Evolutionary conservation across 2,329 filamentous ascomycete species (phyloP), one percentile per base, ranked within the genome.

Genomic region (Epicoccum sorghinum): DNA sequence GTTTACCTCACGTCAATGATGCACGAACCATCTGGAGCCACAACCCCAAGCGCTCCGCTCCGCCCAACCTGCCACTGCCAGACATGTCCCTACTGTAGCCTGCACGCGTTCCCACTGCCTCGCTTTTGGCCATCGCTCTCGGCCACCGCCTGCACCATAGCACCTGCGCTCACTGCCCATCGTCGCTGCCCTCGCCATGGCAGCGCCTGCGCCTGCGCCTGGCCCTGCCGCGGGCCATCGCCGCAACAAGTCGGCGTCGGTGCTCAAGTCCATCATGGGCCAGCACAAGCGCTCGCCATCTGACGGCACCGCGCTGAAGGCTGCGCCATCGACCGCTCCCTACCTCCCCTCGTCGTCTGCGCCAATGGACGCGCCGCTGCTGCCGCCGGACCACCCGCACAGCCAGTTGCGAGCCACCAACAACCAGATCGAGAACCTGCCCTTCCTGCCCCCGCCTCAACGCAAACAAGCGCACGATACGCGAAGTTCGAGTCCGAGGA

Each of bases 261-360:
- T 74, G 39, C 74, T 86, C 57, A 81, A 80, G 65, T 81, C 82
- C 18, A 78, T 85, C 51, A 79, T 85, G 61, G 75, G 77, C 18
- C 73, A 81, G 45, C 78, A 83, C 64, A 80, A 78, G 61, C 77
- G 79, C 45, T 77, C 78, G 55, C 77, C 77, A 39, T 80, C 77
- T 23, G 75, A 74, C 10, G 72, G 72, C 47, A 67, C 68, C 41
- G 61, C 65, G 39, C 64, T 74, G 47, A 68, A 58, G 40, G 60
- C 61, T 38, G 55, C 64, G 25, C 48, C 62, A 5, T 57, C 62
- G 22, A 57, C 18, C 39, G 57, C 58, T 25, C 64, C 64, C 24
- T 69, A 66, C 50, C 64, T 70, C 58, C 66, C 67, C 41, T 59
- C 61, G 36, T 30, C 49, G 9, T 47, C 49, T 35, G 30, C 43